Evolutionary conservation across 805 yeast genomes (phyloP).

Genomic region (Saccharomycopsis babjevae): DNA sequence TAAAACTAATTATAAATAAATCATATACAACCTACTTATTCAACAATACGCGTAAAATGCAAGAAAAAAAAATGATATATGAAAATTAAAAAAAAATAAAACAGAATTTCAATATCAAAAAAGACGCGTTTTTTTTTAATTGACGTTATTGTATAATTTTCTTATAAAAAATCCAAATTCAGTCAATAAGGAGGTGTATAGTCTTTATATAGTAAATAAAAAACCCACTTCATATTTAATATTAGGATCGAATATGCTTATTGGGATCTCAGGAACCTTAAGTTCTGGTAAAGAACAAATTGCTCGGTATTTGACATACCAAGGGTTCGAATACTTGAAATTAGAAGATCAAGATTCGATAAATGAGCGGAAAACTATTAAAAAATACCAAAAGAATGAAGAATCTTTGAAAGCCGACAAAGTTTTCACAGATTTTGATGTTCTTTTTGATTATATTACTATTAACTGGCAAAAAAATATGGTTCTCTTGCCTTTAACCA

Average conservation of each 20-base stretch:
- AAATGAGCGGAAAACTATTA: constrained; percentile 1
- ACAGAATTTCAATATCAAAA: not conserved
- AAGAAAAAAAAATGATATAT: not conserved
- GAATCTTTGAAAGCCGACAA: constrained; percentile 20
- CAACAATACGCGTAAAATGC: not conserved
- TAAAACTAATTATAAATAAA: not conserved
- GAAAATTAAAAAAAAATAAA: not conserved
- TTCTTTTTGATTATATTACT: constrained; percentile 53
- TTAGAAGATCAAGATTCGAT: constrained; percentile 19
- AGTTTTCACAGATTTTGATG: constrained; percentile 32
- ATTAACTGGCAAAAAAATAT: constrained; percentile 51
- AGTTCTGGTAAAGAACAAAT: constrained; percentile 61
- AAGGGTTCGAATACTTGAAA: constrained; percentile 38
- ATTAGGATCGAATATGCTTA: constrained; percentile 37
- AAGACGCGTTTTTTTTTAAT: not conserved
- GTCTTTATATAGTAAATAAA: not conserved
- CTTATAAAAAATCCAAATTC: not conserved
- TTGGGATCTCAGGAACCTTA: constrained; percentile 64
- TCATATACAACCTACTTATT: not conserved
- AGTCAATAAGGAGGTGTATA: not conserved
- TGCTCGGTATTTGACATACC: constrained; percentile 43
- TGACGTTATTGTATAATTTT: not conserved
- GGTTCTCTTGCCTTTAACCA: constrained; percentile 45
- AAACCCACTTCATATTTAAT: not conserved
- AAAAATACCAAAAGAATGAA: not conserved